phyloP scores from a whole-genome alignment of 1,139 yeast genomes.

The Pichia kudriavzevii region DNA sequence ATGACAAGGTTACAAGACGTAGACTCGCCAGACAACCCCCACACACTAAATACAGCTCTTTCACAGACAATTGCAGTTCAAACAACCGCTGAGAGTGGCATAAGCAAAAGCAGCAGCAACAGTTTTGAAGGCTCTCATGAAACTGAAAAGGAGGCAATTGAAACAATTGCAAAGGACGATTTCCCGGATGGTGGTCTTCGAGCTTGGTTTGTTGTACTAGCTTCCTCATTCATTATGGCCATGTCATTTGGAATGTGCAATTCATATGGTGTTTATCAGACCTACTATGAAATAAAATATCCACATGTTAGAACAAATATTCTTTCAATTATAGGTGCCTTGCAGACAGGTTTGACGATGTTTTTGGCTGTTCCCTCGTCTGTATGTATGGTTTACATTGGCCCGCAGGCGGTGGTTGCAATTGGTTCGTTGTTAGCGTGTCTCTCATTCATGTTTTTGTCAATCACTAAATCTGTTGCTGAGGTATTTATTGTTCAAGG shows the following conservation, averaged over 20 bases:
- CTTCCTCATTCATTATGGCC: constrained; percentile 30
- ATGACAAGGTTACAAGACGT: no score
- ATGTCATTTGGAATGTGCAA: constrained; percentile 49
- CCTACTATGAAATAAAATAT: constrained; percentile 32
- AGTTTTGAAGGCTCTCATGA: no score
- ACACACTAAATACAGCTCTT: no score
- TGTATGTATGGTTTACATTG: constrained; percentile 32
- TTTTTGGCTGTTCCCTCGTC: constrained; percentile 37
- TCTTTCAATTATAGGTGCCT: constrained; percentile 26
- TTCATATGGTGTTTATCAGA: constrained; percentile 47
- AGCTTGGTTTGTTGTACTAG: constrained; percentile 18
- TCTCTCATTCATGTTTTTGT: constrained; percentile 35
- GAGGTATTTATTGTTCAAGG: constrained; percentile 47
- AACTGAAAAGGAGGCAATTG: background rate
- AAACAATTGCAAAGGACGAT: background rate
- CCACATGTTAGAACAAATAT: constrained; percentile 22
- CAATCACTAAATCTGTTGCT: constrained; percentile 38
- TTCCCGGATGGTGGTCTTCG: constrained; percentile 12
- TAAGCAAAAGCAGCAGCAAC: no score
- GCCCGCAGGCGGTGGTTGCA: constrained; percentile 33
- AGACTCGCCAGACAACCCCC: no score
- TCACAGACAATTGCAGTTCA: no score
- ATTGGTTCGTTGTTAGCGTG: constrained; percentile 39
- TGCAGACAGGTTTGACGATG: constrained; percentile 28
- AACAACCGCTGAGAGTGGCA: no score